Evolutionary conservation across 176 grass and related monocot species (phyloP), one percentile per base, ranked within the genome.

Genomic region (Aechmea fasciata): DNA sequence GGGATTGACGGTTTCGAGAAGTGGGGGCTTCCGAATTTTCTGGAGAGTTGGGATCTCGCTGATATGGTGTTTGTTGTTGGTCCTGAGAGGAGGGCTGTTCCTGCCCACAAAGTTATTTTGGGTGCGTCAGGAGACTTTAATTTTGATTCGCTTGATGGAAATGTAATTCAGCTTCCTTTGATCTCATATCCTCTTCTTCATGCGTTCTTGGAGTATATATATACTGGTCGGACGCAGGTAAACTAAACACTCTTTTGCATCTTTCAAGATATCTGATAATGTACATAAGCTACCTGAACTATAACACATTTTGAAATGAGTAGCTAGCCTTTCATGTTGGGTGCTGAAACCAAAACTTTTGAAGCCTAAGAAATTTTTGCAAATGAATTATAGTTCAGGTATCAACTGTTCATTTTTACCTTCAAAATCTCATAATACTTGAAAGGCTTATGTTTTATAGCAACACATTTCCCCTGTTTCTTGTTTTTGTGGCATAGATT

Each of bases 161-260:
- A 70, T 69, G 49, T 65, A 11, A 79, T 96, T 26, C 73, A 87
- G 51, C 83, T 96, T 75, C 88, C 71, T 59, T 91, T 75, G 48
- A 71, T 82, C 28, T 76, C 88, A 9, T 92, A 92, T 83, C 67
- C 76, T 83, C 73, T 96, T 85, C 69, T 92, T 14, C 83, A 73
- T 65, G 75, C 92, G 2, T 83, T 96, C 41, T 82, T 92, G 70
- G 79, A 96, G 73, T 96, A 83, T 67, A 88, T 96, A 61, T 96
- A 96, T 52, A 75, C 83, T 63, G 86, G 92, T 15, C 76, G 73
- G 23, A 96, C 92, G 13, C 83, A 92, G 80, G 92, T 96, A 85
- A 74, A 50, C 84, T 73, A 57, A 48, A 22, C 20, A 19, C 48
- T 79, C 15, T 78, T 69, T 19, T 61, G 15, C 17, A 15, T 20